phyloP scores from a whole-genome alignment of 2,329 filamentous ascomycete genomes.

The Zelopaecilomyces penicillatus region DNA sequence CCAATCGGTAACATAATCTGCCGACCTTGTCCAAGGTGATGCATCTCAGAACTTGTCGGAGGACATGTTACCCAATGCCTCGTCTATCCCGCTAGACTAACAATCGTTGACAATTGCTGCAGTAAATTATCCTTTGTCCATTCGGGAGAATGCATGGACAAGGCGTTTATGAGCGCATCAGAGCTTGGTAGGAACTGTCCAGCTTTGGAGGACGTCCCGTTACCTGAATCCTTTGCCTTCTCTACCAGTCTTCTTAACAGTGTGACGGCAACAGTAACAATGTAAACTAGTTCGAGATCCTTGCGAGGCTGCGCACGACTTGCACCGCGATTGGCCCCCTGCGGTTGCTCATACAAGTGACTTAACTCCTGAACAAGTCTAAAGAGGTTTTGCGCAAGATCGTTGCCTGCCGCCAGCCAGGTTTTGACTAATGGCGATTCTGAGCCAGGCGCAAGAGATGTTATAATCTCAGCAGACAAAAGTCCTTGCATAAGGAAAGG shows the following conservation, averaged over 20 bases:
- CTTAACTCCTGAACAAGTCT: constrained; percentile 67
- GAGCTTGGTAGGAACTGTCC: constrained; percentile 55
- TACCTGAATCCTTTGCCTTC: constrained; percentile 53
- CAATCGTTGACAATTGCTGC: constrained; percentile 56
- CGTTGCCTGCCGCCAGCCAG: constrained; percentile 79
- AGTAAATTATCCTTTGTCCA: constrained; percentile 58
- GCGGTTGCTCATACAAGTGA: constrained; percentile 47
- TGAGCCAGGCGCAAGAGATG: constrained; percentile 62
- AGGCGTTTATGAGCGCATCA: constrained; percentile 57
- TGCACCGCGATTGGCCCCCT: constrained; percentile 21
- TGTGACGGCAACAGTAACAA: constrained; percentile 59
- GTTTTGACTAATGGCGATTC: constrained; percentile 64
- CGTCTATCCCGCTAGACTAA: constrained; percentile 18
- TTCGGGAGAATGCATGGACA: constrained; percentile 55
- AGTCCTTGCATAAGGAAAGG: constrained; percentile 88
- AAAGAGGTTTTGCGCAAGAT: constrained; percentile 73
- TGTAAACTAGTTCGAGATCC: constrained; percentile 49
- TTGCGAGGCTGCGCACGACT: constrained; percentile 28
- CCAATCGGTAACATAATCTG: too few species aligned
- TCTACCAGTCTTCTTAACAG: constrained; percentile 61
- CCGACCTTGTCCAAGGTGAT: too few species aligned
- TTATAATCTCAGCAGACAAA: constrained; percentile 80
- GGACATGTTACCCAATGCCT: too few species aligned
- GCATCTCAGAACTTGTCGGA: too few species aligned
- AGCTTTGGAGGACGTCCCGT: constrained; percentile 43